Evolutionary conservation across 495 filamentous ascomycete genomes (phyloP).

Genomic region (Hyphodiscus hymeniophilus): DNA sequence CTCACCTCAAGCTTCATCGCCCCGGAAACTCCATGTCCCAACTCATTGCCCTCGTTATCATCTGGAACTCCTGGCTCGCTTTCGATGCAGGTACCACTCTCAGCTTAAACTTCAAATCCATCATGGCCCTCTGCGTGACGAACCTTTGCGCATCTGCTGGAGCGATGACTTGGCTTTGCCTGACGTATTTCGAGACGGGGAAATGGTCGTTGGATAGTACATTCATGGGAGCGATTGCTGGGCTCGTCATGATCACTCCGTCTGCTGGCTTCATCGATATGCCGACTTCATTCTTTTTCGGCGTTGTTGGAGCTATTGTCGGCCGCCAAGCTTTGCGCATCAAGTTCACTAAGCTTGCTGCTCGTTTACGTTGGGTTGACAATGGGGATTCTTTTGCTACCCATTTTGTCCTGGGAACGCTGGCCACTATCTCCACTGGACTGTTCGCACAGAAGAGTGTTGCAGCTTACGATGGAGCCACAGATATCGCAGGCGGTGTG

Average conservation of each 20-base stretch:
- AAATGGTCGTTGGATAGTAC: conserved; percentile 39
- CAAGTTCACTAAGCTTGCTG: conserved; percentile 34
- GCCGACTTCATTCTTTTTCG: conserved; percentile 36
- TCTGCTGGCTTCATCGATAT: conserved; percentile 32
- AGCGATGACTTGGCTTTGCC: conserved; percentile 37
- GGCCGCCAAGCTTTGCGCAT: conserved; percentile 40
- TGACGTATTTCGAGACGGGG: conserved; percentile 37
- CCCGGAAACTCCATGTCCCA: conserved; percentile 40
- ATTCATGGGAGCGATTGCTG: conserved; percentile 43
- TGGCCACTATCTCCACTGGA: conserved; percentile 83
- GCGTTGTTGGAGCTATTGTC: conserved; percentile 32
- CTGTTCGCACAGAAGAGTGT: conserved; percentile 71
- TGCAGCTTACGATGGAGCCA: conserved; percentile 49
- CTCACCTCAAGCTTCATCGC: conserved; percentile 39
- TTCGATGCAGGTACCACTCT: conserved; percentile 40
- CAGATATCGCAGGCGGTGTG: conserved; percentile 64
- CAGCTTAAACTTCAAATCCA: conserved; percentile 19
- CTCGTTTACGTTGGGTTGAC: conserved; percentile 69
- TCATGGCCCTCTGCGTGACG: conserved; percentile 39
- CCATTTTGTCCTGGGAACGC: conserved; percentile 76
- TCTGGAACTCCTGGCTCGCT: conserved; percentile 71
- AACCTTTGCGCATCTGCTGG: conserved; percentile 40
- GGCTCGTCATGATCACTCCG: conserved; percentile 42
- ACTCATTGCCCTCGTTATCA: conserved; percentile 63
- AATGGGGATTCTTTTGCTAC: conserved; percentile 94